Percentiles rank a stretch among this genome's conserved stretches.
Conservation (phyloP, 441 rosid genomes). For the Euphorbia celastroides region DNA sequence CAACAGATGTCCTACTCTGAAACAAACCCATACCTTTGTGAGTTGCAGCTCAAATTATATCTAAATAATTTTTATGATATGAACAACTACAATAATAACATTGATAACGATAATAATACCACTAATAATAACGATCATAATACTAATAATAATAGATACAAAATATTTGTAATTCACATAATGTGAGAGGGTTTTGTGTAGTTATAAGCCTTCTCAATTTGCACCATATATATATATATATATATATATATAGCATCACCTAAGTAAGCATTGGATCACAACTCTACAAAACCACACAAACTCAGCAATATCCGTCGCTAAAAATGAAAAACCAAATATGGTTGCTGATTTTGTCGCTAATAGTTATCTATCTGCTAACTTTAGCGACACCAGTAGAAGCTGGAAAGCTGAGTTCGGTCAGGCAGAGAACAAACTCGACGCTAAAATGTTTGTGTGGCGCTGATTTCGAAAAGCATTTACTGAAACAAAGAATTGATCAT, state of each 20-base stretch:
- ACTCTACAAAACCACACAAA: not conserved
- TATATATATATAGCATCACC: not conserved
- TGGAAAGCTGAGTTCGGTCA: not conserved
- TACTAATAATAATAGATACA: not conserved
- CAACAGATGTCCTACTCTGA: not conserved
- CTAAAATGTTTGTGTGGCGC: not conserved
- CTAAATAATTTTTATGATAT: not conserved
- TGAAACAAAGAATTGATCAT: not conserved
- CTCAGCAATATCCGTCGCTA: not conserved
- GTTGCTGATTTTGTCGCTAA: not conserved
- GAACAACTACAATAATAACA: not conserved
- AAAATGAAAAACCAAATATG: not conserved
- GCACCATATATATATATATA: not conserved
- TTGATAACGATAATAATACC: not conserved
- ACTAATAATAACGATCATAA: not conserved
- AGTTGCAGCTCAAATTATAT: not conserved
- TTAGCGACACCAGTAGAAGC: not conserved
- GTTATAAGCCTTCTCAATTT: not conserved
- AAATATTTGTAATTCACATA: not conserved
- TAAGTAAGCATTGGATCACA: not conserved
- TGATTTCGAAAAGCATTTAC: not conserved
- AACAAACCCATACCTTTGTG: not conserved
- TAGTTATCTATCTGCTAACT: not conserved
- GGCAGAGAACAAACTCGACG: not conserved
- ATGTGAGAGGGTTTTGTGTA: not conserved